A percentile compares a stretch with the other conserved stretches of the same genome.
These are phyloP conservation scores for Volvariella surrecta DNA, from an alignment of 1,284 basidiomycete genomes.

Conservation along the genomic window DNA sequence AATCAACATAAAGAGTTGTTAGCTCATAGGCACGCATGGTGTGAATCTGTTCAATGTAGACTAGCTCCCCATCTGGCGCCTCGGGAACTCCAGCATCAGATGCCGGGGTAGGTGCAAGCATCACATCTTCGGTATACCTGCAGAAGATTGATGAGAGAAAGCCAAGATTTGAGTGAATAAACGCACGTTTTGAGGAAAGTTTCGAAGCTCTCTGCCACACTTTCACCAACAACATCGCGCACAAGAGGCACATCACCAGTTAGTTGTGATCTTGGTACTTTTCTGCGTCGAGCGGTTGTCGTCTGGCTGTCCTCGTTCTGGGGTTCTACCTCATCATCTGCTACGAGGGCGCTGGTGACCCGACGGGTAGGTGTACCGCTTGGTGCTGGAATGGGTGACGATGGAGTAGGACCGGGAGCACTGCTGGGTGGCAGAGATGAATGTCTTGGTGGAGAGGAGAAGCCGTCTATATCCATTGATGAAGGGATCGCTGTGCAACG, in stretches of 20 bases:
- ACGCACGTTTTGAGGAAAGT: conserved; percentile 85
- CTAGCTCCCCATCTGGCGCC: conserved; percentile 51
- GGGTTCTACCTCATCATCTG: conserved; percentile 43
- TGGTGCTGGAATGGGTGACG: background rate
- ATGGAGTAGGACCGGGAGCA: conserved; percentile 35
- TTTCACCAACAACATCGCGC: conserved; percentile 88
- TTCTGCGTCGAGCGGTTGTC: conserved; percentile 28
- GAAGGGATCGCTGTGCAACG: background rate
- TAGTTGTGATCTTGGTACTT: conserved; percentile 39
- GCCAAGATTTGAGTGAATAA: conserved; percentile 6
- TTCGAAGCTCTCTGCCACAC: conserved; percentile 85
- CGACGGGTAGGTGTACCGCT: conserved; percentile 24
- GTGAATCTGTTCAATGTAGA: conserved; percentile 89
- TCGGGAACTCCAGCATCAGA: conserved; percentile 55
- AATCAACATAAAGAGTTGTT: conserved; percentile 96
- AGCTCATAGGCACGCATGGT: conserved; percentile 90
- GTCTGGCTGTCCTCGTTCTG: conserved; percentile 28
- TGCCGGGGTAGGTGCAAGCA: conserved; percentile 66
- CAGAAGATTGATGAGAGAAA: conserved; percentile 4
- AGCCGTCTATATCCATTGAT: conserved; percentile 28
- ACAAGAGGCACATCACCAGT: conserved; percentile 75
- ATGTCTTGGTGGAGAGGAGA: conserved; percentile 27
- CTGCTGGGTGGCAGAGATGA: conserved; percentile 62
- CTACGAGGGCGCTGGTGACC: conserved; percentile 50
- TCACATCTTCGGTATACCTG: conserved; percentile 79